These are phyloP conservation scores for Alternaria sp. DNA, from an alignment of 2,329 filamentous ascomycete genomes.

Conservation along the genomic window DNA sequence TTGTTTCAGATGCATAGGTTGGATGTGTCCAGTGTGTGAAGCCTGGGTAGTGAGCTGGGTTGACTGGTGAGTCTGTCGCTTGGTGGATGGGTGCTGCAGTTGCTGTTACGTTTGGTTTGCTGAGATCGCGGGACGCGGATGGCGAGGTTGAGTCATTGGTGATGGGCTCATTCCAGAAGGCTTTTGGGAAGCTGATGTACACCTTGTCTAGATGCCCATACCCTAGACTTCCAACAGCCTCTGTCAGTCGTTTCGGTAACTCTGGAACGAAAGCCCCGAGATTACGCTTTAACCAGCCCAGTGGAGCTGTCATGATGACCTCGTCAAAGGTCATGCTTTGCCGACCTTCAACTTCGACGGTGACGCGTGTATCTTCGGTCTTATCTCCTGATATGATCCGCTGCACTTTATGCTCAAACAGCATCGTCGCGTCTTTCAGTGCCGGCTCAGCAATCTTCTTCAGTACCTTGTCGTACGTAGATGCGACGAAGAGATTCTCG, in stretches of 20 bases:
- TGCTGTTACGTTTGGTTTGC: conserved; percentile 47
- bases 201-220: conserved; percentile 75
- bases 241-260: conserved; percentile 63
- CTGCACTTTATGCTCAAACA: conserved; percentile 56
- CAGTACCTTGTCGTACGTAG: conserved; percentile 67
- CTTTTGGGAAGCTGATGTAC: conserved; percentile 69
- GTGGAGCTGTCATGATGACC: conserved; percentile 70
- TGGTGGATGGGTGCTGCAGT: conserved; percentile 48
- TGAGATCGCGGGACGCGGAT: conserved; percentile 15
- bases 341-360: conserved; percentile 56
- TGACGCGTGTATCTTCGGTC: conserved; percentile 27
- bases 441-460: conserved; percentile 65
- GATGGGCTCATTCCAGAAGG: conserved; percentile 70
- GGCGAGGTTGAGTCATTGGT: not conserved
- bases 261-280: conserved; percentile 63
- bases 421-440: conserved; percentile 61
- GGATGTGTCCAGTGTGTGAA: conserved; percentile 81
- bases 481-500: conserved; percentile 68
- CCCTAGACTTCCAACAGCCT: conserved; percentile 69
- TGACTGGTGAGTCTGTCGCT: conserved; percentile 32
- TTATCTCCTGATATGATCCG: conserved; percentile 44
- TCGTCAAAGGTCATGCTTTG: conserved; percentile 66
- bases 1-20: conserved; percentile 67
- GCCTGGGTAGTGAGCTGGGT: conserved; percentile 59
- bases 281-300: conserved; percentile 61